Conservation (phyloP, 1,284 basidiomycete species). For the Rhodotorula mucilaginosa region DNA sequence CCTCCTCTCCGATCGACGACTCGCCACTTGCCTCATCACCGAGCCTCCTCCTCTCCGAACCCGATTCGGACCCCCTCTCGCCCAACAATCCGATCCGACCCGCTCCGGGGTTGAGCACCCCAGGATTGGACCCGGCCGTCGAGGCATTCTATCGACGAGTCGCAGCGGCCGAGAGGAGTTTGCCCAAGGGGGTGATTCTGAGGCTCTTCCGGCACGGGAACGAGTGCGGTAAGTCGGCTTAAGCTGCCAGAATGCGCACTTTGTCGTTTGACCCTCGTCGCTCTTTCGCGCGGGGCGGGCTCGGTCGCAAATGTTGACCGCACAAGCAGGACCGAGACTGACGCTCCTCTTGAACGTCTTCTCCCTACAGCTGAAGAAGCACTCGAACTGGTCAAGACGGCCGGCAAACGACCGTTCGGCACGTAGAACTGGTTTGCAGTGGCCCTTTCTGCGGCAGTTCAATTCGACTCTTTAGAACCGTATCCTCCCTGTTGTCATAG, state of each 20-base stretch:
- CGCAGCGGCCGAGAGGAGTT: slow-evolving; percentile 21
- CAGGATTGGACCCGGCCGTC: slow-evolving; percentile 19
- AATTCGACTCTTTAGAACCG: background rate
- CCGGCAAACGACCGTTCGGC: background rate
- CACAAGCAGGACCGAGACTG: background rate
- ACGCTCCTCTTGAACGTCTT: background rate
- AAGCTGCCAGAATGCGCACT: background rate
- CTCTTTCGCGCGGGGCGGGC: background rate
- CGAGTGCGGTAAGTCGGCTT: slow-evolving; percentile 20
- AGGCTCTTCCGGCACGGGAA: slow-evolving; percentile 41
- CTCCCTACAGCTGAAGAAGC: slow-evolving; percentile 8
- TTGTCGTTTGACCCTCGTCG: too few relatives aligned
- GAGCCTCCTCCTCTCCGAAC: slow-evolving; percentile 2
- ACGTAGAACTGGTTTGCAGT: background rate
- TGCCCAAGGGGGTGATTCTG: slow-evolving; percentile 35
- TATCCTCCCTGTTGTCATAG: background rate
- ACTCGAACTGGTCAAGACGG: slow-evolving; percentile 7
- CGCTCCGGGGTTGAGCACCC: slow-evolving; percentile 9
- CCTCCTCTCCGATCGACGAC: slow-evolving; percentile 1
- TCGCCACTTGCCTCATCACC: background rate
- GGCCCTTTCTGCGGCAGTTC: background rate
- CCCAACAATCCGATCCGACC: slow-evolving; percentile 44
- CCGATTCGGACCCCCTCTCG: slow-evolving; percentile 39
- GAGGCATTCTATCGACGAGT: slow-evolving; percentile 37
- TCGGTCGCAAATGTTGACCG: too few relatives aligned